A percentile compares a stretch with the other conserved stretches of the same genome.
phyloP scores from a whole-genome alignment of 495 filamentous ascomycete species.

The Lasiosphaeriaceae sp. region DNA sequence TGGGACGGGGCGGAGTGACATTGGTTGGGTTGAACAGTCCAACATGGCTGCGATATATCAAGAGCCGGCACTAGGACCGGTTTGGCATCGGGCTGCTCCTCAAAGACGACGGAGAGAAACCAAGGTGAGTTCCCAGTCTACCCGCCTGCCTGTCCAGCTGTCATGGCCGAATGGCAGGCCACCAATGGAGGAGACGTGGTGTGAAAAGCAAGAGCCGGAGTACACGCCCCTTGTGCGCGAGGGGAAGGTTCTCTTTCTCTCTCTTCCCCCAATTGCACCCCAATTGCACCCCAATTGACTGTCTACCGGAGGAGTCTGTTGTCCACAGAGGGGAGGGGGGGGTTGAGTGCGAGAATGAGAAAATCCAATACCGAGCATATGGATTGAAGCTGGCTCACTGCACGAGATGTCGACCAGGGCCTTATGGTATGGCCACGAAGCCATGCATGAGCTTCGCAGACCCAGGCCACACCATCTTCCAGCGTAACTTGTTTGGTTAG shows the following conservation, averaged over 20 bases:
- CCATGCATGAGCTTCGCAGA: conserved; percentile 37
- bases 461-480: conserved; percentile 10
- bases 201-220: conserved; percentile 3
- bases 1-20: conserved; percentile 6
- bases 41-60: conserved; percentile 11
- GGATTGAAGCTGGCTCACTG: conserved; percentile 15
- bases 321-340: neutral
- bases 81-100: conserved; percentile 1
- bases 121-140: neutral
- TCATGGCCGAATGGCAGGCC: conserved; percentile 4
- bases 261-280: conserved; percentile 10
- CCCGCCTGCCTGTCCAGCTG: conserved; percentile 1
- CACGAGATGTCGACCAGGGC: conserved; percentile 31
- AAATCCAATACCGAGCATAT: conserved; percentile 6
- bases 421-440: conserved; percentile 37
- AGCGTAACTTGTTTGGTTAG: conserved; percentile 13
- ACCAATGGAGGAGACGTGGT: neutral
- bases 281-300: conserved; percentile 3
- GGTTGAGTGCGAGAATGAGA: neutral
- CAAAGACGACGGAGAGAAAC: conserved; percentile 1
- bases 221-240: conserved; percentile 6
- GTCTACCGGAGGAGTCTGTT: conserved; percentile 1
- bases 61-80: conserved; percentile 13
- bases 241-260: too few relatives aligned
- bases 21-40: conserved; percentile 8